Conservation (phyloP, 805 yeast genomes). For the Debaryomyces prosopidis region DNA sequence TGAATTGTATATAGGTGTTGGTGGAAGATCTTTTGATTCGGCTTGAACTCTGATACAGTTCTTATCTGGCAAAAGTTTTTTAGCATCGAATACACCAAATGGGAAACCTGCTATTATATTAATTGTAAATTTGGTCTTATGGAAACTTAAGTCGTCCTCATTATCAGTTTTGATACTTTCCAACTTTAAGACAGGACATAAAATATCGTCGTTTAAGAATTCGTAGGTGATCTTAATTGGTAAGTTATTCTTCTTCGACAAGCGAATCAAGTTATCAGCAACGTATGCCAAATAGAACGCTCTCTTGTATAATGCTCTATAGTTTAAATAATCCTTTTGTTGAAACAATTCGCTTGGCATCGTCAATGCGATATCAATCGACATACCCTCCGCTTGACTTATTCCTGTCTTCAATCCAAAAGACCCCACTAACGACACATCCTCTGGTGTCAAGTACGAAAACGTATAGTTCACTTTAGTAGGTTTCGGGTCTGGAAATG, state of each 20-base stretch:
- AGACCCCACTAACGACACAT: conserved; percentile 81
- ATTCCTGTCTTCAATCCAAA: conserved; percentile 86
- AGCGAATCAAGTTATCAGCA: conserved; percentile 59
- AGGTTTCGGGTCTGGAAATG: conserved; percentile 92
- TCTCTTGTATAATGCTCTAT: conserved; percentile 85
- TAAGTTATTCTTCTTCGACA: conserved; percentile 55
- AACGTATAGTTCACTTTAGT: conserved; percentile 69
- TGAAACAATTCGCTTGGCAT: conserved; percentile 80
- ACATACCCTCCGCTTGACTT: conserved; percentile 57
- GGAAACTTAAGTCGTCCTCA: conserved; percentile 52
- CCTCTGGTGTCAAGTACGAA: conserved; percentile 66
- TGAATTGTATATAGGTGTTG: conserved; percentile 88
- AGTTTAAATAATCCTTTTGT: conserved; percentile 86
- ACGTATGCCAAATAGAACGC: conserved; percentile 83
- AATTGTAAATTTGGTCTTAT: conserved; percentile 69
- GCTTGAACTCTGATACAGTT: conserved; percentile 78
- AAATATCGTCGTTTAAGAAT: conserved; percentile 70
- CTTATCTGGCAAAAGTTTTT: conserved; percentile 75
- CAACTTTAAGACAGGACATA: conserved; percentile 72
- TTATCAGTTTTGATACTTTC: conserved; percentile 54
- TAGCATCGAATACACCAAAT: conserved; percentile 65
- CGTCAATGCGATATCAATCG: conserved; percentile 76
- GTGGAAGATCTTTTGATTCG: conserved; percentile 48
- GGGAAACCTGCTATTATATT: conserved; percentile 76
- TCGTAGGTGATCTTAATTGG: conserved; percentile 64